These are phyloP conservation scores for Clavispora asparagi DNA, from an alignment of 805 yeast species.

Conservation along the genomic window DNA sequence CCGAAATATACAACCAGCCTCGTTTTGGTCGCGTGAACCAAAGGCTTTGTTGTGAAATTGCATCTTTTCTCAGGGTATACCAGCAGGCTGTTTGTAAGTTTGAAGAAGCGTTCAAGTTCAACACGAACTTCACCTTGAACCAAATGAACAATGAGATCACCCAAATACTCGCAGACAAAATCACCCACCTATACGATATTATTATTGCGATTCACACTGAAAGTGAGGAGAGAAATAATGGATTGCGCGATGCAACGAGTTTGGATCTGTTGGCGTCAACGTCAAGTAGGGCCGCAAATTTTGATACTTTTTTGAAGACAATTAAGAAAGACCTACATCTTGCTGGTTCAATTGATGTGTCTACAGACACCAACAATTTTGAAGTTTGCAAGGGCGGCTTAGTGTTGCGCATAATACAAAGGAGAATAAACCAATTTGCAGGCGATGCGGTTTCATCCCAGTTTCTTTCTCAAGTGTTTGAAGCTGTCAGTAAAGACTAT, in stretches of 20 bases:
- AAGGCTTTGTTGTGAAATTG: slow-evolving; percentile 58
- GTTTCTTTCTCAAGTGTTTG: slow-evolving; percentile 50
- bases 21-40: slow-evolving; percentile 70
- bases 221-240: slow-evolving; percentile 32
- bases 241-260: slow-evolving; percentile 9
- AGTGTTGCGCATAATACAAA: slow-evolving; percentile 57
- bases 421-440: slow-evolving; percentile 46
- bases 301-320: slow-evolving; percentile 29
- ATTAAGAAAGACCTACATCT: slow-evolving; percentile 37
- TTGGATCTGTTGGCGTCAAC: slow-evolving; percentile 10
- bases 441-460: slow-evolving; percentile 60
- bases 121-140: slow-evolving; percentile 52
- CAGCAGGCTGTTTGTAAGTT: slow-evolving; percentile 33
- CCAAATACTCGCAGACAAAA: slow-evolving; percentile 21
- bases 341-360: slow-evolving; percentile 44
- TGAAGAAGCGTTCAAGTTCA: slow-evolving; percentile 49
- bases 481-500: slow-evolving; percentile 58
- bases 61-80: slow-evolving; percentile 20
- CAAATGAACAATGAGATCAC: slow-evolving; percentile 41
- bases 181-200: slow-evolving; percentile 57
- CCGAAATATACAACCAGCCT: slow-evolving; percentile 51
- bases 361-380: slow-evolving; percentile 46
- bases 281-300: slow-evolving; percentile 16
- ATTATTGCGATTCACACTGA: slow-evolving; percentile 46
- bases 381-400: slow-evolving; percentile 74